Percentiles rank a stretch among this genome's conserved stretches.
These are phyloP conservation scores for Isatis tinctoria DNA, from an alignment of 345 rosid species.

Conservation along the genomic window DNA sequence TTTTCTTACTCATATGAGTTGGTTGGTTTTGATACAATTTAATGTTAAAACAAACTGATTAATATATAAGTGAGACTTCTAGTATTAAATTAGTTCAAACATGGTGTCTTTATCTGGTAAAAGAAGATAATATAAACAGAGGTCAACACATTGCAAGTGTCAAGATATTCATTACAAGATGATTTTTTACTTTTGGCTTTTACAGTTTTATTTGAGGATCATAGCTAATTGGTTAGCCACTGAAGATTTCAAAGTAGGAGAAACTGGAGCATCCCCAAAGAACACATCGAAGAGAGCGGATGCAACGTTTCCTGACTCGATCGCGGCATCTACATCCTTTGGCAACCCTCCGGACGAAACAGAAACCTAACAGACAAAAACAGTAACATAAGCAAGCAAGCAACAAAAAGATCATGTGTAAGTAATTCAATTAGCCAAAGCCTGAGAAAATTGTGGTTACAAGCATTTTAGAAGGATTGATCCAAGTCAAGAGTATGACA, in stretches of 20 bases:
- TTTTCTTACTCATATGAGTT: not conserved
- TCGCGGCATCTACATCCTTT: conserved; percentile 45
- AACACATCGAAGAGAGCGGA: conserved; percentile 71
- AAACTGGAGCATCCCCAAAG: conserved; percentile 72
- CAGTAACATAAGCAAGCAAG: not conserved
- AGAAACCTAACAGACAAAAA: conserved; percentile 42
- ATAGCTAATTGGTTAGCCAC: conserved; percentile 50
- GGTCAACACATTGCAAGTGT: conserved; percentile 1
- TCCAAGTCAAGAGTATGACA: conserved; percentile 71
- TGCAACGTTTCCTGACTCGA: conserved; percentile 58
- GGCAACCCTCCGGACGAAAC: conserved; percentile 61
- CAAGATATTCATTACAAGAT: not conserved
- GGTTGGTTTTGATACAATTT: no score
- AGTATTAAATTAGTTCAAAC: not conserved
- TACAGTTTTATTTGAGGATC: conserved; percentile 27
- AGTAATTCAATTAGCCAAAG: not conserved
- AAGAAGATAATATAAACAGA: not conserved
- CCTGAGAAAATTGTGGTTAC: conserved; percentile 40
- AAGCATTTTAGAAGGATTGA: conserved; percentile 59
- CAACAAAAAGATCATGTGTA: not conserved
- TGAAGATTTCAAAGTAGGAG: conserved; percentile 71
- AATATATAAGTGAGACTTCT: not conserved
- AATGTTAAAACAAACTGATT: no score
- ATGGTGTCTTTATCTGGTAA: not conserved
- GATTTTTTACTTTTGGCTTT: no score